Conservation (phyloP, 176 grass and related monocot genomes). For the Panicum miliaceum region DNA sequence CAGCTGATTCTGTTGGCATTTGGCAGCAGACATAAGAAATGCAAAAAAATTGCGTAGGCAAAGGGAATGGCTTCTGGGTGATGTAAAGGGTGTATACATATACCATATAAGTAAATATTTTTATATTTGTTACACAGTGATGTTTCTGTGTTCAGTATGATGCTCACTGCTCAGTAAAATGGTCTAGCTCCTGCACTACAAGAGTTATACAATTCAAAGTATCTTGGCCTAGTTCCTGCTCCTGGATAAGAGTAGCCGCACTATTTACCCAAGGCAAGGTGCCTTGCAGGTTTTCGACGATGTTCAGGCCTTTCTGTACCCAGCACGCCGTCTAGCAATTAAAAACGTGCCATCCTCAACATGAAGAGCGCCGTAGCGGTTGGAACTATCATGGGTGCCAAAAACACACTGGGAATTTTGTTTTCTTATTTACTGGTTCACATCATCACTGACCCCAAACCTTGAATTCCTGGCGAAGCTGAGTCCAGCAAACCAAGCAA, state of each 20-base stretch:
- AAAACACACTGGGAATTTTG: not conserved
- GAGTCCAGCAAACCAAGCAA: slow-evolving; percentile 85
- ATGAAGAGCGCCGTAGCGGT: not conserved
- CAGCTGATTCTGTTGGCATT: not conserved
- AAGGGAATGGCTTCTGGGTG: not conserved
- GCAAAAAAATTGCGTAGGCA: not conserved
- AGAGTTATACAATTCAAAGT: slow-evolving; percentile 1
- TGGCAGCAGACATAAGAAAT: not conserved
- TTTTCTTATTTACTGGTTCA: slow-evolving; percentile 12
- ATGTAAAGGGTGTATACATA: not conserved
- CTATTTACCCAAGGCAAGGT: not conserved
- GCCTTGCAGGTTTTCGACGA: not conserved
- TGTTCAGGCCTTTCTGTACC: not conserved
- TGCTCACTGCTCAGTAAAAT: not conserved
- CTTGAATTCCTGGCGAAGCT: slow-evolving; percentile 46
- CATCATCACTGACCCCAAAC: slow-evolving; percentile 27
- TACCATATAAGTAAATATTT: not conserved
- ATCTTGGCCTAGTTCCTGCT: not conserved
- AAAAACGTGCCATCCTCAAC: not conserved
- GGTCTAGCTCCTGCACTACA: slow-evolving; percentile 9
- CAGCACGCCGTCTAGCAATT: not conserved
- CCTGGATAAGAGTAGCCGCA: not conserved
- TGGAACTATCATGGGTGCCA: not conserved
- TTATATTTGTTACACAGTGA: not conserved
- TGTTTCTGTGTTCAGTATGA: not conserved